phyloP scores from a whole-genome alignment of 306 rosid genomes.

The Trifolium fragiferum region DNA sequence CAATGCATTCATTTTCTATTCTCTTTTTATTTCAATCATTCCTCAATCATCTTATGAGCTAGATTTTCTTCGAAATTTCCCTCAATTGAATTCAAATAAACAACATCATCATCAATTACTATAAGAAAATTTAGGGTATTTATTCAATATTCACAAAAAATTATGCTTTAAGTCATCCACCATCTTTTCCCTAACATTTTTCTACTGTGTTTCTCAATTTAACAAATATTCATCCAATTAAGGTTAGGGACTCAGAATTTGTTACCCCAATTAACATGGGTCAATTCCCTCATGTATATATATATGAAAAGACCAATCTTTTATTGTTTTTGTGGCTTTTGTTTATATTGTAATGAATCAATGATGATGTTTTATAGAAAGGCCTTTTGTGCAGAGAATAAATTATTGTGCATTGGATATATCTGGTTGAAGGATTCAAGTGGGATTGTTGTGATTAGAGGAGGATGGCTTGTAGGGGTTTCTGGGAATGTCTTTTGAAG shows the following conservation, averaged over 20 bases:
- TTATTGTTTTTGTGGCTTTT: constrained; percentile 20
- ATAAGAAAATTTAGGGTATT: neutral
- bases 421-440: constrained; percentile 48
- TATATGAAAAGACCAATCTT: neutral
- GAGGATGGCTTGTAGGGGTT: constrained; percentile 95
- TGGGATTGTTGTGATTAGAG: constrained; percentile 38
- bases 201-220: constrained; percentile 23
- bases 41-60: neutral
- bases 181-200: neutral
- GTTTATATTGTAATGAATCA: constrained; percentile 1
- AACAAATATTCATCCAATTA: neutral
- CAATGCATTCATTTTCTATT: constrained; percentile 5
- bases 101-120: neutral
- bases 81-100: neutral
- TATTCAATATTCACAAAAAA: neutral
- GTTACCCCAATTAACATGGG: neutral
- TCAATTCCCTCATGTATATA: neutral
- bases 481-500: constrained; percentile 87
- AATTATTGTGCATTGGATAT: constrained; percentile 38
- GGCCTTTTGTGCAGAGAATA: constrained; percentile 42
- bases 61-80: neutral
- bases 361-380: constrained; percentile 39
- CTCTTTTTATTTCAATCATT: neutral
- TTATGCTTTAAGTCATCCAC: neutral
- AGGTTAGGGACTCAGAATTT: neutral